These are phyloP conservation scores for Chalara sp. DNA, from an alignment of 2,329 filamentous ascomycete species.

Conservation along the genomic window DNA sequence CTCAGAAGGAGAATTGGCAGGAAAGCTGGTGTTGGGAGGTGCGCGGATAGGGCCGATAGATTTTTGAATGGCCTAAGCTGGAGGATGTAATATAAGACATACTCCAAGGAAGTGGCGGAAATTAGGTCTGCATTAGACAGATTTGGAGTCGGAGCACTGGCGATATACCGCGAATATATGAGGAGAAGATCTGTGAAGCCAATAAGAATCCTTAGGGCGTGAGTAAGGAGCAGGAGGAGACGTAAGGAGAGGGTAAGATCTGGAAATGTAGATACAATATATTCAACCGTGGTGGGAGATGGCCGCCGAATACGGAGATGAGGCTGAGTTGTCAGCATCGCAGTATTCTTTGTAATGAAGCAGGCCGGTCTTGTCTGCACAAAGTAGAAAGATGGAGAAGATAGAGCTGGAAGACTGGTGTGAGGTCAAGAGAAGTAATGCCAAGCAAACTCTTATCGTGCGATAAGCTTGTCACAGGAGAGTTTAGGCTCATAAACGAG, in stretches of 20 bases:
- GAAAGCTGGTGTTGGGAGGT: conserved; percentile 32
- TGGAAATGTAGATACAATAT: conserved; percentile 80
- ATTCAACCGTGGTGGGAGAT: conserved; percentile 85
- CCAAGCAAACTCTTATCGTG: too few relatives aligned
- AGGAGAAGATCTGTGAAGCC: conserved; percentile 37
- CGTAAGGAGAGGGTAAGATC: conserved; percentile 41
- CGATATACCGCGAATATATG: conserved; percentile 42
- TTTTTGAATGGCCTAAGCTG: conserved; percentile 26
- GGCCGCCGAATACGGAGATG: conserved; percentile 59
- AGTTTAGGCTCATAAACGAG: too few relatives aligned
- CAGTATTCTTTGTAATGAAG: conserved; percentile 3
- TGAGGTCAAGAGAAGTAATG: too few relatives aligned
- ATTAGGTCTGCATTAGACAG: conserved; percentile 4
- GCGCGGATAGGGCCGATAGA: conserved; percentile 22
- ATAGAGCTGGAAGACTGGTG: too few relatives aligned
- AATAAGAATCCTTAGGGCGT: conserved; percentile 35
- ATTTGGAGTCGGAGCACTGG: conserved; percentile 6
- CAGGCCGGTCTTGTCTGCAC: too few relatives aligned
- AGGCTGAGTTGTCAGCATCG: conserved; percentile 56
- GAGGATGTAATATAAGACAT: conserved; percentile 22
- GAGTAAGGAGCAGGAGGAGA: conserved; percentile 36
- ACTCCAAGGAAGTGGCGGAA: conserved; percentile 8
- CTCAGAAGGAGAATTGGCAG: conserved; percentile 30
- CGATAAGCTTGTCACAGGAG: too few relatives aligned
- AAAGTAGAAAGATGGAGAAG: too few relatives aligned